These are phyloP conservation scores for Diplocarpon rosae DNA, from an alignment of 2,329 filamentous ascomycete genomes.

Conservation along the genomic window DNA sequence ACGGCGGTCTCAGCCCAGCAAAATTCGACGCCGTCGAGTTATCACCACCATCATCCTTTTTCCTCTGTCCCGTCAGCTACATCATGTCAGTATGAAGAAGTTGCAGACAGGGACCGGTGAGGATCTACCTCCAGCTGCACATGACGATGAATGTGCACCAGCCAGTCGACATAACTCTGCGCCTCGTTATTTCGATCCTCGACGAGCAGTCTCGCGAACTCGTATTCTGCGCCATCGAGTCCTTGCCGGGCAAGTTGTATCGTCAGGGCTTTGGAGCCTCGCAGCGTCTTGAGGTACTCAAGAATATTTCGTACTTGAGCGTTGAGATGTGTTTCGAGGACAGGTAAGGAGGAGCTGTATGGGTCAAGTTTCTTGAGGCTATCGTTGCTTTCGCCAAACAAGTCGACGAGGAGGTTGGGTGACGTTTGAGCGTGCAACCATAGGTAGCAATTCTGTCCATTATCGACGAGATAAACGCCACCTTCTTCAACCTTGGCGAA, in stretches of 20 bases:
- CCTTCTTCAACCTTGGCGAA: slow-evolving; percentile 86
- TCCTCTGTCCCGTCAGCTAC: slow-evolving; percentile 58
- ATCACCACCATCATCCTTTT: slow-evolving; percentile 49
- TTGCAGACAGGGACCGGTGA: no score
- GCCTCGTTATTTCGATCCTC: slow-evolving; percentile 97
- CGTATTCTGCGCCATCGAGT: slow-evolving; percentile 88
- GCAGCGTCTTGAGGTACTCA: slow-evolving; percentile 68
- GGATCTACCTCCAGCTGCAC: slow-evolving; percentile 74
- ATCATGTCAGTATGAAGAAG: slow-evolving; percentile 4
- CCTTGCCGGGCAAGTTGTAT: slow-evolving; percentile 88
- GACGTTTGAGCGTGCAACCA: slow-evolving; percentile 92
- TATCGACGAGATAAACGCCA: slow-evolving; percentile 89
- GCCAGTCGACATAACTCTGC: slow-evolving; percentile 96
- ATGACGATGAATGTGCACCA: slow-evolving; percentile 86
- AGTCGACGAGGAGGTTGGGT: slow-evolving; percentile 78
- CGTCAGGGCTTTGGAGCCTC: slow-evolving; percentile 78
- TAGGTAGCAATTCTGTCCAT: slow-evolving; percentile 80
- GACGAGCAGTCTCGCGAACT: slow-evolving; percentile 82
- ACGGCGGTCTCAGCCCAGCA: slow-evolving; percentile 46
- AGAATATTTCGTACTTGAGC: slow-evolving; percentile 90
- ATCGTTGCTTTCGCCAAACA: slow-evolving; percentile 70
- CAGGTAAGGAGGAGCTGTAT: slow-evolving; percentile 66
- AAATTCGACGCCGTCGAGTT: slow-evolving; percentile 43
- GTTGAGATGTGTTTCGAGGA: slow-evolving; percentile 85
- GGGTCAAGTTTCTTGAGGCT: slow-evolving; percentile 69